Evolutionary conservation across 805 yeast genomes (phyloP), one percentile per base, ranked within the genome.

Genomic region (Saccharomycopsis vini): DNA sequence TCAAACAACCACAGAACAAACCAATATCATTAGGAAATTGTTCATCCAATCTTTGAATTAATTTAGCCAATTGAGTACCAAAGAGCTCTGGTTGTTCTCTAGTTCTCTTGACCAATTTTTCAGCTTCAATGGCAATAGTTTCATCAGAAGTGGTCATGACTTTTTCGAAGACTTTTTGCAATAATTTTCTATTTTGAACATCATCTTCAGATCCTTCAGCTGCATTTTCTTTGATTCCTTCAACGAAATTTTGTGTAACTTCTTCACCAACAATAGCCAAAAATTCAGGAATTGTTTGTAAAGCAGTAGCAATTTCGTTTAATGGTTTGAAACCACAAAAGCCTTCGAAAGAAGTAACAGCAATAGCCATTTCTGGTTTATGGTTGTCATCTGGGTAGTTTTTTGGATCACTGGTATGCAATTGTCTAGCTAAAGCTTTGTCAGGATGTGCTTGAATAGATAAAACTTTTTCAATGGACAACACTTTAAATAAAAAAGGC

Each of bases 311-410:
- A 53, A 92, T 73, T 64, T 88, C 82, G 29, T 69, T 72, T 56
- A 89, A 73, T 18, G 98, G 98, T 60, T 92, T 81, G 70, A 92
- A 92, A 0, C 98, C 98, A 65, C 98, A 92, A 66, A 92, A 90
- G 0, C 97, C 97, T 68, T 92, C 97, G 56, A 92, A 92, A 49
- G 77, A 85, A 19, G 97, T 89, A 43, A 92, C 79, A 6, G 98
- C 98, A 58, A 92, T 77, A 40, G 98, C 97, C 98, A 92, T 92
- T 64, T 92, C 98, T n/a, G 98, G 98, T 69, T 92, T 92, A 67
- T 92, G 98, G 69, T 92, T 92, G 62, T 81, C 95, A 66, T 92
- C 98, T 3, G 97, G 97, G 62, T 92, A 92, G 66, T 92, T 84
- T 56, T 79, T 77, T 45, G 98, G 97, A 66, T 92, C 97, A 23